These are phyloP conservation scores for Gracilaria gracilis DNA, from an alignment of 23 red algal species.

Conservation along the genomic window DNA sequence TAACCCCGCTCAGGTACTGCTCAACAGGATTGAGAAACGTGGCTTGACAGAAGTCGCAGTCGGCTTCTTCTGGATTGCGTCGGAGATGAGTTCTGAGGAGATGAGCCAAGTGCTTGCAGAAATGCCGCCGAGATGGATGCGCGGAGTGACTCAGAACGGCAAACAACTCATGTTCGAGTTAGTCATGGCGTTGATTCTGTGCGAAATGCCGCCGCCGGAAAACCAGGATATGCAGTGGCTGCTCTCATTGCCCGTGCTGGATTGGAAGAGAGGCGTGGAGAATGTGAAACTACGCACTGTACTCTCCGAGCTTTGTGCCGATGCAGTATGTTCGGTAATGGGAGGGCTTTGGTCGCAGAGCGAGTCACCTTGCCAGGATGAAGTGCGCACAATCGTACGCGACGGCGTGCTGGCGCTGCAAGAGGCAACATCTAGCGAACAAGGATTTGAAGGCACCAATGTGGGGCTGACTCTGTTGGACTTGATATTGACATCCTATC, in stretches of 20 bases:
- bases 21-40: slow-evolving; percentile 23
- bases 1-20: slow-evolving; percentile 37
- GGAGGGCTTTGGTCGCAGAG: background rate
- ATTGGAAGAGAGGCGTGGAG: slow-evolving; percentile 34
- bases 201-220: slow-evolving; percentile 28
- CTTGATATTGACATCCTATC: slow-evolving; percentile 37
- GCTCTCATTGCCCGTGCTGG: slow-evolving; percentile 36
- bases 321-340: slow-evolving; percentile 38
- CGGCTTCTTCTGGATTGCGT: slow-evolving; percentile 55
- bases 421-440: slow-evolving; percentile 37
- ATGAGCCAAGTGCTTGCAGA: slow-evolving; percentile 52
- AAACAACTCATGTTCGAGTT: slow-evolving; percentile 65
- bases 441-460: slow-evolving; percentile 50
- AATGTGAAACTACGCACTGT: slow-evolving; percentile 25
- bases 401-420: slow-evolving; percentile 37
- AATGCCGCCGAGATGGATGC: slow-evolving; percentile 64
- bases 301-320: slow-evolving; percentile 45
- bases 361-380: background rate
- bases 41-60: slow-evolving; percentile 44
- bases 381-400: slow-evolving; percentile 28
- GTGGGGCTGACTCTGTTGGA: slow-evolving; percentile 43
- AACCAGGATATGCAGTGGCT: slow-evolving; percentile 26
- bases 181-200: slow-evolving; percentile 53
- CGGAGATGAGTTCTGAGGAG: slow-evolving; percentile 43
- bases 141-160: slow-evolving; percentile 53